Evolutionary conservation across 305 asterid genomes (phyloP).

Genomic region (Fraxinus nigra): DNA sequence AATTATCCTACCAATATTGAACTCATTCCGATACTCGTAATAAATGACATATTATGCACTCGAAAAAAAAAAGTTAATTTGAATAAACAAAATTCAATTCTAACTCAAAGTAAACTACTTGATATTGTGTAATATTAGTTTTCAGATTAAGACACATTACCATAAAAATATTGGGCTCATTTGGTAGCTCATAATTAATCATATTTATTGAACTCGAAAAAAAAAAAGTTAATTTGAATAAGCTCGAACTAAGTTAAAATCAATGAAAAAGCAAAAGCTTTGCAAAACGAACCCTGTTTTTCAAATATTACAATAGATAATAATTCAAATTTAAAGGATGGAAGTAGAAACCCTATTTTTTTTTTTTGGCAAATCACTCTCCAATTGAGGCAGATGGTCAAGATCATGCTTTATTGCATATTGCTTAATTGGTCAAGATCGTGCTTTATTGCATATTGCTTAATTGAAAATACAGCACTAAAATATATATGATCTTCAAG

Average conservation of each 20-base stretch:
- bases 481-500: neutral
- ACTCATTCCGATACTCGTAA: no score
- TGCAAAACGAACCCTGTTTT: neutral
- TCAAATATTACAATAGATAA: no score
- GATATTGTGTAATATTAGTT: neutral
- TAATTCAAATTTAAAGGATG: neutral
- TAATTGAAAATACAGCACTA: constrained; percentile 10
- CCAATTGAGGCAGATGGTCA: neutral
- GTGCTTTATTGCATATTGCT: neutral
- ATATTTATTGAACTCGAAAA: no score
- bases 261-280: neutral
- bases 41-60: neutral
- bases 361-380: neutral
- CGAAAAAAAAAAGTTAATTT: no score
- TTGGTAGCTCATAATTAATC: neutral
- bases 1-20: no score
- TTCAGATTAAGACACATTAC: neutral
- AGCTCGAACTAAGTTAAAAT: neutral
- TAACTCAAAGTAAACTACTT: no score
- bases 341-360: neutral
- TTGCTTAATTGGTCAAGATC: neutral
- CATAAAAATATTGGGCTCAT: neutral
- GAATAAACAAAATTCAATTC: no score
- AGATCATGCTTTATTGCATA: neutral
- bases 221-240: no score